Percentiles rank a stretch among this genome's conserved stretches.
Evolutionary conservation across 768 basidiomycete species (phyloP).

Genomic region (Boletus rubroflammeus): DNA sequence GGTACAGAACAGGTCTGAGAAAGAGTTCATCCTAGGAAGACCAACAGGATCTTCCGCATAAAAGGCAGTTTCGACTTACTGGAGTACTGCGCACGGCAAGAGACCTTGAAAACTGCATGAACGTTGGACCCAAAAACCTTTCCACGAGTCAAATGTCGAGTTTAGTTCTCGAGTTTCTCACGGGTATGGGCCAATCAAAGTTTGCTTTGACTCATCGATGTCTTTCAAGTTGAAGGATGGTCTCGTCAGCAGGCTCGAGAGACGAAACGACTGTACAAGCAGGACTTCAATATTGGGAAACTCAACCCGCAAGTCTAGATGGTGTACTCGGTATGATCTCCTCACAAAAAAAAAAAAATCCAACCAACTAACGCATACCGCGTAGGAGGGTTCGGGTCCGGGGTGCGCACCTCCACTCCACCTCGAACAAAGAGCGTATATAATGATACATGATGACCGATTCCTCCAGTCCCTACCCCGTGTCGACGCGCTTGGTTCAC

Average conservation of each 20-base stretch:
- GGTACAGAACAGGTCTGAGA: slow-evolving; percentile 32
- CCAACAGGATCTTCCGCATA: neutral
- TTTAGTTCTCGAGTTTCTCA: no score
- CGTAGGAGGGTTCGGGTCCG: slow-evolving; percentile 54
- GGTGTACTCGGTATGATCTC: slow-evolving; percentile 74
- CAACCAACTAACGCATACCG: slow-evolving; percentile 10
- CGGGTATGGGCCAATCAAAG: no score
- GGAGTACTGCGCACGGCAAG: no score
- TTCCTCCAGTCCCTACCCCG: slow-evolving; percentile 72
- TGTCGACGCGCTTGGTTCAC: slow-evolving; percentile 85
- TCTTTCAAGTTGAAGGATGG: neutral
- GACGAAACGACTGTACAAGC: slow-evolving; percentile 58
- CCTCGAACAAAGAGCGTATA: neutral
- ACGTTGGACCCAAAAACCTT: no score
- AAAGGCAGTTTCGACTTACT: slow-evolving; percentile 12
- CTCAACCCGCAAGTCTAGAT: slow-evolving; percentile 76
- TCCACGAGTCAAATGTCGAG: no score
- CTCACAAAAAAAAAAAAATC: neutral
- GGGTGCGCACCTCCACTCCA: slow-evolving; percentile 31
- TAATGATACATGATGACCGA: neutral
- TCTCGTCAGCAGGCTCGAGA: slow-evolving; percentile 20
- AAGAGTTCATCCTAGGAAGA: slow-evolving; percentile 19
- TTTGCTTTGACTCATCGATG: no score
- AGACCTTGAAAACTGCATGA: no score
- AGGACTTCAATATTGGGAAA: slow-evolving; percentile 85